Base-by-base conservation (phyloP, 306 rosid genomes). In the Vigna radiata region DNA sequence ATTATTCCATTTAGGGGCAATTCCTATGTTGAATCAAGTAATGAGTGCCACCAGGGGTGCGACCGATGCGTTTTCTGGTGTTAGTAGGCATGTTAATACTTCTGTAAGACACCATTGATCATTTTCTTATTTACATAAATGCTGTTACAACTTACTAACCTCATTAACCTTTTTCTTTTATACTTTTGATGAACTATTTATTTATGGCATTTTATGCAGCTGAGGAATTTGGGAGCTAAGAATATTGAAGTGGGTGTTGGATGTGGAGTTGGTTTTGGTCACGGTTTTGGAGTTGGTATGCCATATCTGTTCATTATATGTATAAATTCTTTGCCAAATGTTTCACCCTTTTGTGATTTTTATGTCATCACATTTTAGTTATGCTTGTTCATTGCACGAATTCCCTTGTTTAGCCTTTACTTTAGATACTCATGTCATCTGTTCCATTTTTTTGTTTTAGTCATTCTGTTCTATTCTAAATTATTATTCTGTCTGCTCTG, bases 11-110 rank as follows among this genome's bases (percentile, higher is more conserved):
- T 46, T 81, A 96, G 98, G 93, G 83, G 92, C 98, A 44, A 77
- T 96, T 56, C 99, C 98, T 1, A 85, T 88, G 86, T 52, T 96
- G 56, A 89, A 89, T 83, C 91, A 96, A 88, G 94, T 96, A 31
- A 96, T 88, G 94, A 90, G 97, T 81, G 97, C 98, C 39, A 90
- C 99, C 21, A 91, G 97, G 62, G 99, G 99, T 78, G 99, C 98
- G 39, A 96, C 97, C 64, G 90, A 86, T 79, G 96, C 96, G 36
- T 91, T 96, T 81, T 92, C 99, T 78, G 99, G 99, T 63, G 89
- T 89, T 76, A 87, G 86, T 66, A 85, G 92, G 33, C 99, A 92
- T 72, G 91, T 92, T 17, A 96, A 91, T 80, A 47, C 72, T 69
- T 68, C 97, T 54, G 99, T 89, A 86, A 92, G 93, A 83, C 70